Conservation (phyloP, 1,284 basidiomycete genomes). For the Abortiporus biennis region DNA sequence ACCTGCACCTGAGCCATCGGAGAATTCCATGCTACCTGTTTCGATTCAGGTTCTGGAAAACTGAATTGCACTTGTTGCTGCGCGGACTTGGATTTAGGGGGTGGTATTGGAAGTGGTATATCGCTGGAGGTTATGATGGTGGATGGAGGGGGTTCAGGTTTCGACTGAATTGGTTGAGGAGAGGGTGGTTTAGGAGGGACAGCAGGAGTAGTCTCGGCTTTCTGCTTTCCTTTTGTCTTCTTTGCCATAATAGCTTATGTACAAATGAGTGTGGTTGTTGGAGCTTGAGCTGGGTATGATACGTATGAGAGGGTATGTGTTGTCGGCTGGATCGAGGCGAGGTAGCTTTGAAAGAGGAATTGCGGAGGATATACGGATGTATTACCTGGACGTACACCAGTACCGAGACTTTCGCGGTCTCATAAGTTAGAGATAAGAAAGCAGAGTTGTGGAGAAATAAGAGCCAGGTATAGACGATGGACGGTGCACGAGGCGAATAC, state of each 20-base stretch:
- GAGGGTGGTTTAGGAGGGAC: background rate
- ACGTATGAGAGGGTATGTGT: background rate
- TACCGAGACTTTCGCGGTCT: background rate
- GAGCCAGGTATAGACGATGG: too few relatives aligned
- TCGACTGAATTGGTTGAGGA: background rate
- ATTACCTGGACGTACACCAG: background rate
- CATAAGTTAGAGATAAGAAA: too few relatives aligned
- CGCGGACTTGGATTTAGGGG: background rate
- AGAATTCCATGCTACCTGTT: background rate
- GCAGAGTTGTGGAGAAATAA: too few relatives aligned
- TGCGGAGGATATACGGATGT: background rate
- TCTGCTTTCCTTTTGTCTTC: slow-evolving; percentile 33
- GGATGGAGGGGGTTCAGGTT: background rate
- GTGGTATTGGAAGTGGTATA: slow-evolving; percentile 2
- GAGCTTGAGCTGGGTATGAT: background rate
- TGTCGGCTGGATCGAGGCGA: background rate
- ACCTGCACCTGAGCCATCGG: background rate
- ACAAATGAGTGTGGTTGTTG: background rate
- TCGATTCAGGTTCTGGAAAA: background rate
- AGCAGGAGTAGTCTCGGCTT: slow-evolving; percentile 15
- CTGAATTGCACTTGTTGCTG: background rate
- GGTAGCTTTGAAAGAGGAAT: background rate
- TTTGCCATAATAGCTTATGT: slow-evolving; percentile 19
- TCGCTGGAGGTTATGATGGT: too few relatives aligned
- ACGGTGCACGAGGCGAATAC: too few relatives aligned